Conservation (phyloP, 306 rosid species). For the Alnus glutinosa region DNA sequence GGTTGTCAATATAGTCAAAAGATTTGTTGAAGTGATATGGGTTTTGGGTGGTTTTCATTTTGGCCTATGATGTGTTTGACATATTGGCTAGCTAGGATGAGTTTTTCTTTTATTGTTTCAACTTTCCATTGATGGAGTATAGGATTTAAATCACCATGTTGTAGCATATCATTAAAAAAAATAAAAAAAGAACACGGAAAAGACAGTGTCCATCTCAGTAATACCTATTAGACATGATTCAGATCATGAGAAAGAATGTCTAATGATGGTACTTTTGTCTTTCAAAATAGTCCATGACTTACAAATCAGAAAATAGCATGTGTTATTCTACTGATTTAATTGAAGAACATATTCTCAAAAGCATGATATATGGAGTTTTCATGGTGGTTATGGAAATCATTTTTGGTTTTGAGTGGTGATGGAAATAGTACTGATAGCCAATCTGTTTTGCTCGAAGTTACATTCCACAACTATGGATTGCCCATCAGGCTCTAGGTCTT, state of each 20-base stretch:
- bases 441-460: not conserved
- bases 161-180: not conserved
- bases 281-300: constrained; percentile 96
- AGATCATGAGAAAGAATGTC: constrained; percentile 25
- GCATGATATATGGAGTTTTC: constrained; percentile 5
- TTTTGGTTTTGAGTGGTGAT: not conserved
- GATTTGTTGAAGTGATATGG: not conserved
- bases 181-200: not conserved
- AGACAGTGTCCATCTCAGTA: constrained; percentile 14
- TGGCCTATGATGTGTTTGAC: constrained; percentile 47
- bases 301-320: constrained; percentile 26
- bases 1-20: not conserved
- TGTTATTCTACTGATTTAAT: constrained; percentile 14
- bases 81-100: constrained; percentile 19
- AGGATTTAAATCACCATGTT: not conserved
- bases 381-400: constrained; percentile 9
- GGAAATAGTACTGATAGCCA: not conserved
- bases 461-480: constrained; percentile 88
- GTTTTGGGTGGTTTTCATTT: constrained; percentile 4
- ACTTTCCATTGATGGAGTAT: too few relatives aligned
- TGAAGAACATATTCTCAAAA: constrained; percentile 8
- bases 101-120: not conserved
- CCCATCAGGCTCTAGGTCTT: constrained; percentile 56
- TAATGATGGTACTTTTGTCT: constrained; percentile 85
- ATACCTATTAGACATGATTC: constrained; percentile 25